phyloP scores from a whole-genome alignment of 148 eudicot species.

The Talinum fruticosum region DNA sequence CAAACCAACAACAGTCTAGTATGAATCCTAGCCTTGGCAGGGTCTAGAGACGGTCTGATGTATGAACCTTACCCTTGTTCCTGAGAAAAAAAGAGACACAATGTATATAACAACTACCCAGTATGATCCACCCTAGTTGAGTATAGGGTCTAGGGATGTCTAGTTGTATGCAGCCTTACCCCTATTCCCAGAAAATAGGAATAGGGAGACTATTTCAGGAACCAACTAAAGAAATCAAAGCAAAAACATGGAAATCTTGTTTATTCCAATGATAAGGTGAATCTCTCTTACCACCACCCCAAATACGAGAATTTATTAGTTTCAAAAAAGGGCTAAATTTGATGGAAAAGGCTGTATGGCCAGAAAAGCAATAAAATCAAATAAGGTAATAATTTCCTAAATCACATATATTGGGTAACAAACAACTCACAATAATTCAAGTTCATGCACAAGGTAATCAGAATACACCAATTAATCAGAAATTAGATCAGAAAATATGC shows the following conservation, averaged over 20 bases:
- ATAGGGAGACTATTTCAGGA: background rate
- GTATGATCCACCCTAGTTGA: background rate
- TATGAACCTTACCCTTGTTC: background rate
- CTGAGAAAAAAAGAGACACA: background rate
- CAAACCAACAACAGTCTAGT: background rate
- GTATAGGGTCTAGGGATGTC: background rate
- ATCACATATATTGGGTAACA: constrained; percentile 23
- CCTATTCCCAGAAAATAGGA: background rate
- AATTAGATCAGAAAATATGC: constrained; percentile 4
- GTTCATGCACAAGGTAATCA: constrained; percentile 15
- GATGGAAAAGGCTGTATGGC: background rate
- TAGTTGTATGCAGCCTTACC: background rate
- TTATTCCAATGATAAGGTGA: background rate
- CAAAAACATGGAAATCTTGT: background rate
- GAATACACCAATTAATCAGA: too few relatives aligned
- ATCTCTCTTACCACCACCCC: background rate
- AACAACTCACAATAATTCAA: constrained; percentile 18
- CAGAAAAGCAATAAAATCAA: constrained; percentile 24
- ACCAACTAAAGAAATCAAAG: background rate
- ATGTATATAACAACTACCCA: background rate
- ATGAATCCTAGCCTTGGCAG: background rate
- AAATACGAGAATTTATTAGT: background rate
- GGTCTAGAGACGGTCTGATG: background rate
- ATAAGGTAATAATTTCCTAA: constrained; percentile 26
- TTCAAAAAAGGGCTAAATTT: background rate